Base-by-base conservation (phyloP, 345 rosid species). In the Salix viminalis region DNA sequence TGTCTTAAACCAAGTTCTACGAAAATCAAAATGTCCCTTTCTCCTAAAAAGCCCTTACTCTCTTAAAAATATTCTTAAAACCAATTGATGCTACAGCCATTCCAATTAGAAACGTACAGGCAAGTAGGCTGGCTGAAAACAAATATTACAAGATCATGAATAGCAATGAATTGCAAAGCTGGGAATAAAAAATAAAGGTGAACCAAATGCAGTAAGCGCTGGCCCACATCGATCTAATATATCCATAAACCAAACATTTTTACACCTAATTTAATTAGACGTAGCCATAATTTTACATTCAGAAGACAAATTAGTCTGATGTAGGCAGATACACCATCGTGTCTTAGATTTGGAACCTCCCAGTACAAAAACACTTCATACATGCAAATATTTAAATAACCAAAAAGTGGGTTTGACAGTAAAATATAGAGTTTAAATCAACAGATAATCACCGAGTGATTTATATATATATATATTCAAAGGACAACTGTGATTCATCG, bases 1-100 rank as follows among this genome's bases (percentile, higher is more conserved):
- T 28, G 50, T 67, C 56, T 2, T 26, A 71, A 77, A 71, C 19
- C 30, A 76, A 54, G 32, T 67, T 32, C 67, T 70, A 37, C 7
- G 60, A 81, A 75, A 76, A 73, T 74, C 73, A 81, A 80, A 62
- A 70, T 32, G 88, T 88, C 90, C 65, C 71, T 84, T 79, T 90
- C 91, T 64, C 56, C 46, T 64, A 64, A 66, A 78, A 75, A 72
- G 80, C 72, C 39, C 48, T 10, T 10, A 41, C 52, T 24, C 79
- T 64, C 75, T 58, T 71, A 7, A 26, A 9, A 69, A 28, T 39
- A 4, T 24, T 4, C 69, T 30, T 10, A 21, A 71, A 71, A 77
- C 64, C 76, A 84, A 74, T 65, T 72, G 70, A 82, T 78, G 82
- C 71, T 67, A 83, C 84, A 71, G 78, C 85, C 85, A 81, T 79